Percentiles rank a stretch among this genome's conserved stretches.
These are phyloP conservation scores for Vitis cinerea DNA, from an alignment of 164 flowering plant species.

Conservation along the genomic window DNA sequence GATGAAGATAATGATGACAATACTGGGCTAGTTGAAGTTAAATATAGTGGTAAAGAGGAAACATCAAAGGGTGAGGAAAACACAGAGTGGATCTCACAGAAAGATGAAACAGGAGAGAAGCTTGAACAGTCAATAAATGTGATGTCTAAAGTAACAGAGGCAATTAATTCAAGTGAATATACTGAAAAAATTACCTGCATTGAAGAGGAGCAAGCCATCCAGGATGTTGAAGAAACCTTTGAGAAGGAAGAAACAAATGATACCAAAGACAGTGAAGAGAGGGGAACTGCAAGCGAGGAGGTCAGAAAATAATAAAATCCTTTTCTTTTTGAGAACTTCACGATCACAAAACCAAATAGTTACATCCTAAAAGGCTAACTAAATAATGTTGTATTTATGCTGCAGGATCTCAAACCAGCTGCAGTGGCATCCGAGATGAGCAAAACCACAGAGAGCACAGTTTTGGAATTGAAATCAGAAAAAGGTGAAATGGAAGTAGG, in stretches of 20 bases:
- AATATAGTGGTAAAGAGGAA: background rate
- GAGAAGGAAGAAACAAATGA: conserved; percentile 6
- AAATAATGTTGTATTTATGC: conserved; percentile 3
- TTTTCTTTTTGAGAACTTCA: background rate
- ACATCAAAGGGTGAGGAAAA: conserved; percentile 7
- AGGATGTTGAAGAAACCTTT: conserved; percentile 16
- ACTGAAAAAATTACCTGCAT: background rate
- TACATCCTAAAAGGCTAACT: background rate
- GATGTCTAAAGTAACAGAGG: conserved; percentile 8
- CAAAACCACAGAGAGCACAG: conserved; percentile 4
- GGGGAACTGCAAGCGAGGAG: conserved; percentile 7
- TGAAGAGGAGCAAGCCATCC: background rate
- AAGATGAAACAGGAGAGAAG: conserved; percentile 10
- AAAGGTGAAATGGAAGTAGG: conserved; percentile 12
- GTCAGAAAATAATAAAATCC: conserved; percentile 1
- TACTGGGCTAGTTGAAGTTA: background rate
- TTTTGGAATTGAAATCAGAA: conserved; percentile 5
- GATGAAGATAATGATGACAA: background rate
- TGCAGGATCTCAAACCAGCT: conserved; percentile 17
- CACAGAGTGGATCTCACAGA: conserved; percentile 2
- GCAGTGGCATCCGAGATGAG: conserved; percentile 2
- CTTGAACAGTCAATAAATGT: background rate
- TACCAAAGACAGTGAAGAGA: background rate
- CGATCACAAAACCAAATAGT: background rate
- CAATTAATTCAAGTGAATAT: conserved; percentile 8